Percentiles rank a stretch among this genome's conserved stretches.
Evolutionary conservation across 768 basidiomycete species (phyloP).

Genomic region (Mycena kentingensis): DNA sequence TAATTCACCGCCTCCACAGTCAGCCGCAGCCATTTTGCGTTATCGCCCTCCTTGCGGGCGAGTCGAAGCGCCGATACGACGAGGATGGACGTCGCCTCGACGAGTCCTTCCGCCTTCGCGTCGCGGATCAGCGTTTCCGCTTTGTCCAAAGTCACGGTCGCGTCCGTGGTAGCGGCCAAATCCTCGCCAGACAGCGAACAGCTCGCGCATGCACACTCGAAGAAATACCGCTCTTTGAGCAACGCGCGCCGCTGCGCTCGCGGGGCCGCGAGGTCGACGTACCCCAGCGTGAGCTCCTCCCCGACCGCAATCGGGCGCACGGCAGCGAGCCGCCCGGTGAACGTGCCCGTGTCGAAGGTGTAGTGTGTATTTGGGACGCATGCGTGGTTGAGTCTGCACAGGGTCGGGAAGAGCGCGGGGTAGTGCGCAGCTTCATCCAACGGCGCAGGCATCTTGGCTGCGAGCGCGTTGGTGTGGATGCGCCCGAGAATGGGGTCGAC

Average conservation of each 20-base stretch:
- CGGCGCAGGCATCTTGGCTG: neutral
- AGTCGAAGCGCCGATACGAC: conserved; percentile 12
- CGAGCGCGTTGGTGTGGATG: neutral
- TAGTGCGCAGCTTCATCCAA: neutral
- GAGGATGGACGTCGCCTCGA: conserved; percentile 12
- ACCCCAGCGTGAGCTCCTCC: conserved; percentile 19
- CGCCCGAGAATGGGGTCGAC: neutral
- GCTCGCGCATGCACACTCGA: conserved; percentile 11
- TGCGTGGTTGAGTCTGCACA: conserved; percentile 22
- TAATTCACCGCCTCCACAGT: conserved; percentile 3
- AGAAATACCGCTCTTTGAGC: conserved; percentile 1
- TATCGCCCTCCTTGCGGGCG: conserved; percentile 3
- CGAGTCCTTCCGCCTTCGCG: conserved; percentile 18
- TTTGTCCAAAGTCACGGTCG: neutral
- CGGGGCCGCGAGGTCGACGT: conserved; percentile 10
- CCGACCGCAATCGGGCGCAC: conserved; percentile 12
- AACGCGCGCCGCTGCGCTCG: neutral
- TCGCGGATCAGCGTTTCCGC: conserved; percentile 7
- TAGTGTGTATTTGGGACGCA: conserved; percentile 20
- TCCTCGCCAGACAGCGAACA: conserved; percentile 2
- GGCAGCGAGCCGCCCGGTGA: conserved; percentile 10
- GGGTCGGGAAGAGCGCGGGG: conserved; percentile 10
- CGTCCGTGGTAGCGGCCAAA: neutral
- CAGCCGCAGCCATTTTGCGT: neutral
- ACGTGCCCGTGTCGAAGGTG: conserved; percentile 4